These are phyloP conservation scores for Lathyrus aphaca DNA, from an alignment of 306 rosid species.

Conservation along the genomic window DNA sequence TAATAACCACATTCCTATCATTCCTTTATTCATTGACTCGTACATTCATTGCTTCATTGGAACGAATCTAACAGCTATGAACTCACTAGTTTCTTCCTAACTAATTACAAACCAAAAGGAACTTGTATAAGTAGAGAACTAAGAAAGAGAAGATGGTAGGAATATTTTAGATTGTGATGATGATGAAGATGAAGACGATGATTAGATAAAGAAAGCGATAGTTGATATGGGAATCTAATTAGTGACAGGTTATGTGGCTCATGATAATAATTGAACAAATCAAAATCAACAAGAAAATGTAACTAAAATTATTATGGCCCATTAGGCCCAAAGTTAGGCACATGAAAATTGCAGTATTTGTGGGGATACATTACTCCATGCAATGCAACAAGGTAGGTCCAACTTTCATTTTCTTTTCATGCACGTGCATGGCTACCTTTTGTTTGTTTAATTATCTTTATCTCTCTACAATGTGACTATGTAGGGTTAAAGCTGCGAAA, in stretches of 20 bases:
- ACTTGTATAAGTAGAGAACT: background rate
- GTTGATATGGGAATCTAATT: constrained; percentile 24
- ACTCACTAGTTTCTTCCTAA: background rate
- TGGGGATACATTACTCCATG: constrained; percentile 40
- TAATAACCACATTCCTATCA: background rate
- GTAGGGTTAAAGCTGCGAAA: constrained; percentile 56
- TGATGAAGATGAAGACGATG: background rate
- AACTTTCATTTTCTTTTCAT: constrained; percentile 37
- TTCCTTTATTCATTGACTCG: background rate
- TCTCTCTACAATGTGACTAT: constrained; percentile 24
- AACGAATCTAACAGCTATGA: background rate
- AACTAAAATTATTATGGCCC: constrained; percentile 5
- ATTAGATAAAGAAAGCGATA: constrained; percentile 25
- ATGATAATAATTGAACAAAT: constrained; percentile 20
- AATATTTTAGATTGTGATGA: constrained; percentile 3
- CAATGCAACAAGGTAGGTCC: constrained; percentile 35
- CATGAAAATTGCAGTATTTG: constrained; percentile 14
- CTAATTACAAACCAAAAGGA: background rate
- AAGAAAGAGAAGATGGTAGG: background rate
- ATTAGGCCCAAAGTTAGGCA: constrained; percentile 34
- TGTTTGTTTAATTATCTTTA: constrained; percentile 31
- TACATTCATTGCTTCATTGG: background rate
- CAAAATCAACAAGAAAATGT: constrained; percentile 22
- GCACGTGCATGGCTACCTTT: constrained; percentile 50
- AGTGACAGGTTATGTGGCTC: constrained; percentile 30